These are phyloP conservation scores for Dactylella cylindrospora DNA, from an alignment of 2,329 filamentous ascomycete genomes.

Conservation along the genomic window DNA sequence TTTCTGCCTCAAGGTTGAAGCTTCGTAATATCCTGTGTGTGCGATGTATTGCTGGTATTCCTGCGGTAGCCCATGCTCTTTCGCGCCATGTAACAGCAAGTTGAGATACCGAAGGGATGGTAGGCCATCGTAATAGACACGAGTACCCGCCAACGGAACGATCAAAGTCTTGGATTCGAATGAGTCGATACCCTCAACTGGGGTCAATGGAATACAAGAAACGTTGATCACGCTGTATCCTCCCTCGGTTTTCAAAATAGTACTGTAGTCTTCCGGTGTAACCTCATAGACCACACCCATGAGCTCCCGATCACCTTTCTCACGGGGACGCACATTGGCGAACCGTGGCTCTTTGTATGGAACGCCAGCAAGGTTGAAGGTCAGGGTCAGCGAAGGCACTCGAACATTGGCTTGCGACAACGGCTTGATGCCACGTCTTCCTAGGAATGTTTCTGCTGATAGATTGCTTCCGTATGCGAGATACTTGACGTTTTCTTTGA, in stretches of 20 bases:
- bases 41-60: constrained; percentile 76
- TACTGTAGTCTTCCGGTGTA: constrained; percentile 75
- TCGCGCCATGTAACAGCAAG: constrained; percentile 74
- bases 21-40: constrained; percentile 67
- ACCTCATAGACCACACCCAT: constrained; percentile 96
- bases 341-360: constrained; percentile 92
- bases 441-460: constrained; percentile 72
- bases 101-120: constrained; percentile 80
- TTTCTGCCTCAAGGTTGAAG: constrained; percentile 61
- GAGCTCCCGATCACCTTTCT: constrained; percentile 66
- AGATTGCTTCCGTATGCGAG: constrained; percentile 93
- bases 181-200: constrained; percentile 49
- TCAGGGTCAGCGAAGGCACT: constrained; percentile 74
- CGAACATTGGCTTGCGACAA: constrained; percentile 78
- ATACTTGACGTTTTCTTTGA: constrained; percentile 66
- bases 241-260: constrained; percentile 87
- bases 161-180: constrained; percentile 87
- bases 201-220: constrained; percentile 58
- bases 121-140: constrained; percentile 74
- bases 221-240: constrained; percentile 75
- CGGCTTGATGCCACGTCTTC: constrained; percentile 74
- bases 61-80: constrained; percentile 74
- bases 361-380: constrained; percentile 81
- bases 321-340: constrained; percentile 71
- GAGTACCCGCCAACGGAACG: constrained; percentile 59